Base-by-base conservation (phyloP, 2,329 filamentous ascomycete genomes). In the Nemania sp. region DNA sequence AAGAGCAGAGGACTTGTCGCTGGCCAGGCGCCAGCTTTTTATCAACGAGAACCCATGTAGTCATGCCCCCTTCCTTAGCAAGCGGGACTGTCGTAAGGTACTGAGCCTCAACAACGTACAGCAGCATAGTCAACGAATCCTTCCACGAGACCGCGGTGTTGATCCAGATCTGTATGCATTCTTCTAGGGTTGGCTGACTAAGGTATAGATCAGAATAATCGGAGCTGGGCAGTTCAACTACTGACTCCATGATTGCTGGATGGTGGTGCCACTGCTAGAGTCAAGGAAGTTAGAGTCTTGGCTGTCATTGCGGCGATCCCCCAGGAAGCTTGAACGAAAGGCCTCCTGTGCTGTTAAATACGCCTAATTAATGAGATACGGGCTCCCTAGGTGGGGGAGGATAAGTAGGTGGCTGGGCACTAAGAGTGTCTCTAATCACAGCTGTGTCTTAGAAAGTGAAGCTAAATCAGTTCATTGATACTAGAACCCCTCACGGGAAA, bases 11-110 rank as follows among this genome's bases (percentile, higher is more conserved):
- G 10, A 72, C 49, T 13, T 32, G 56, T 5, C 70, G 64, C 6
- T 69, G 11, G 26, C 68, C n/a, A 1, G 60, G 59, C 0, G 41
- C 7, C 0, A 59, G 61, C 2, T 13, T 64, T 22, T 62, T 70
- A n/a, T 73, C 68, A 7, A 68, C 68, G 1, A 73, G 62, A 27
- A 72, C 22, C 68, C 68, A 72, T 1, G 4, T 71, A 0, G 59
- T 71, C 64, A 68, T 67, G 6, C 66, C 66, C 2, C 54, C 62
- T 38, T 71, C 41, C 20, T 32, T 26, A 1, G 70, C 68, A 15
- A 70, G 60, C 1, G 68, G 66, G 7, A 70, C 24, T 1, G 64
- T 68, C 1, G 62, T 62, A 5, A 73, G 45, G 56, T 35, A 68
- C 22, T 38, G 47, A 18, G 66, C 27, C 43, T 72, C 69, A 2